A percentile compares a stretch with the other conserved stretches of the same genome.
These are phyloP conservation scores for Diutina neorugosa DNA, from an alignment of 1,139 yeast genomes.

Conservation along the genomic window DNA sequence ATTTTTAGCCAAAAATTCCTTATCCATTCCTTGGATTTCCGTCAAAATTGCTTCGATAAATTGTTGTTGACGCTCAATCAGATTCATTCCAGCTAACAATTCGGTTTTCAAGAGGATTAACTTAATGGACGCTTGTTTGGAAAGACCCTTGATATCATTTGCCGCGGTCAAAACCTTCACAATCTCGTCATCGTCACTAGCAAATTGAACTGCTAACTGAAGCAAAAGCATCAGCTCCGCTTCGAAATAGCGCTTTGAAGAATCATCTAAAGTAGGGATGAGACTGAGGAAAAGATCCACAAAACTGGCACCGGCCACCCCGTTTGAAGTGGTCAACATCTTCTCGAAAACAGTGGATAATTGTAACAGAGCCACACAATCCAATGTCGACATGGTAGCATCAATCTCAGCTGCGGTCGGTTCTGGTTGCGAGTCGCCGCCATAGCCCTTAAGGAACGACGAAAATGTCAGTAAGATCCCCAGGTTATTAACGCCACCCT, in stretches of 20 bases:
- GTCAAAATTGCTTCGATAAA: not conserved
- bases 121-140: not conserved
- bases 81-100: not conserved
- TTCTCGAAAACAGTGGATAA: constrained; percentile 38
- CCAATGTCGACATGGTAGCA: constrained; percentile 68
- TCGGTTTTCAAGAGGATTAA: not conserved
- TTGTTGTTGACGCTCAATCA: not conserved
- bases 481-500: constrained; percentile 9
- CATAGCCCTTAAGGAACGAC: constrained; percentile 76
- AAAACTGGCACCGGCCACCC: constrained; percentile 11
- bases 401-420: constrained; percentile 91
- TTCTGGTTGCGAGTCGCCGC: constrained; percentile 69
- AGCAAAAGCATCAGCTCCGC: constrained; percentile 42
- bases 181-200: not conserved
- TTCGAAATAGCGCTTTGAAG: constrained; percentile 36
- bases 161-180: constrained; percentile 12
- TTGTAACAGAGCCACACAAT: constrained; percentile 63
- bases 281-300: constrained; percentile 15
- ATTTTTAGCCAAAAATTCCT: constrained; percentile 28
- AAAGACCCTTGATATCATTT: constrained; percentile 9
- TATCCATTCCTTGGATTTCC: constrained; percentile 15
- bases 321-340: constrained; percentile 22
- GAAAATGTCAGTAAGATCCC: constrained; percentile 84
- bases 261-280: constrained; percentile 20
- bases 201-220: constrained; percentile 32